Evolutionary conservation across 176 grass and related monocot species (phyloP).

Genomic region (Musa beccarii): DNA sequence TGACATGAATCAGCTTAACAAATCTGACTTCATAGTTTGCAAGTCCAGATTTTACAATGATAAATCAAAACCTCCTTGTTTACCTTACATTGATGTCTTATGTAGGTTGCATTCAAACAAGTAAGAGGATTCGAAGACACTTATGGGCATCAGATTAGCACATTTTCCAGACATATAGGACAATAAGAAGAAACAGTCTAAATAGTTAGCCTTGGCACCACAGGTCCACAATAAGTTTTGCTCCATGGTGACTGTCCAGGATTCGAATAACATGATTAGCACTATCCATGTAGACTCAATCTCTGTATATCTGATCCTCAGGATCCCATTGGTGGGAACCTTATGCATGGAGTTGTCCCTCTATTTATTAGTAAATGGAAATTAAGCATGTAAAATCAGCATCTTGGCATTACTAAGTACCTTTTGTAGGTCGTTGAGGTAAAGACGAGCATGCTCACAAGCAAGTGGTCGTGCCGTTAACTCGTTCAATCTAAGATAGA

Average conservation of each 20-base stretch:
- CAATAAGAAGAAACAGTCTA: no score
- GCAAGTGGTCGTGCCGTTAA: constrained; percentile 63
- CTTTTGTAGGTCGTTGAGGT: constrained; percentile 72
- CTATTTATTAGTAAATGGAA: not conserved
- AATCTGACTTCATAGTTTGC: not conserved
- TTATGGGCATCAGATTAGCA: no score
- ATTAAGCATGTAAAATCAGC: not conserved
- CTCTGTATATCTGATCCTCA: not conserved
- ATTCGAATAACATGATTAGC: not conserved
- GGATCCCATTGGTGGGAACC: not conserved
- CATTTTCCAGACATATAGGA: no score
- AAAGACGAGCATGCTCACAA: constrained; percentile 63
- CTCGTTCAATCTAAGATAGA: constrained; percentile 63
- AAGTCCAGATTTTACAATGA: no score
- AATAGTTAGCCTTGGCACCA: no score
- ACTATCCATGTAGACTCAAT: not conserved
- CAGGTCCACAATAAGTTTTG: not conserved
- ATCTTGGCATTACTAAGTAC: constrained; percentile 11
- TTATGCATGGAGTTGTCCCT: not conserved
- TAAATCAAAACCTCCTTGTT: no score
- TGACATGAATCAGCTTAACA: no score
- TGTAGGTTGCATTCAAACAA: no score
- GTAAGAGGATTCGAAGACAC: no score
- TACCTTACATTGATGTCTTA: no score
- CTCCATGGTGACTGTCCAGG: not conserved